These are phyloP conservation scores for Barnettozyma siamensis DNA, from an alignment of 805 yeast genomes.

Conservation along the genomic window DNA sequence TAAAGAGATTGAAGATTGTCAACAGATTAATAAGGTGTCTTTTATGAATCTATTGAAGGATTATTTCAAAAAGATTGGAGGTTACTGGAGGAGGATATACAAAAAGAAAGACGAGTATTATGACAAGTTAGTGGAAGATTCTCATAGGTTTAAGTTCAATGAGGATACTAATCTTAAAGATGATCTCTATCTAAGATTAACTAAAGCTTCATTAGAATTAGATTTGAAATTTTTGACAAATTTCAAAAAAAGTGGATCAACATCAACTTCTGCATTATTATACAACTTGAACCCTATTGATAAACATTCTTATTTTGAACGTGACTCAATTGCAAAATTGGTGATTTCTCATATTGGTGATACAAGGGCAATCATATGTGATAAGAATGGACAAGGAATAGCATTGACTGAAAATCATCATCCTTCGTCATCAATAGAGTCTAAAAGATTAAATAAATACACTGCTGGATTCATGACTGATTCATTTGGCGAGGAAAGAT, in stretches of 20 bases:
- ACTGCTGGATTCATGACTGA: conserved; percentile 67
- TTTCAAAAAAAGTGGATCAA: conserved; percentile 47
- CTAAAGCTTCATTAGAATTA: conserved; percentile 57
- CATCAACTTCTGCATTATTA: conserved; percentile 61
- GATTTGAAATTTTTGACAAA: conserved; percentile 52
- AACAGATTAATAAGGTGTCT: conserved; percentile 25
- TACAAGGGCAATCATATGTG: conserved; percentile 82
- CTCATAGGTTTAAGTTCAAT: conserved; percentile 10
- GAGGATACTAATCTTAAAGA: conserved; percentile 31
- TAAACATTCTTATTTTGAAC: conserved; percentile 38
- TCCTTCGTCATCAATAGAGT: conserved; percentile 77
- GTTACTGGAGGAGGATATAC: conserved; percentile 81
- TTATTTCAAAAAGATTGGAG: conserved; percentile 58
- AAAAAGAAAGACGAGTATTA: conserved; percentile 36
- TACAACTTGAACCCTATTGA: conserved; percentile 35
- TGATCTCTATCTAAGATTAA: conserved; percentile 56
- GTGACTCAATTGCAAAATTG: conserved; percentile 59
- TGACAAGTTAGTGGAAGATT: conserved; percentile 27
- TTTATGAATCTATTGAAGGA: conserved; percentile 41
- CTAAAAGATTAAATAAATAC: conserved; percentile 60
- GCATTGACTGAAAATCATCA: conserved; percentile 78
- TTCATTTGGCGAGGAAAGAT: conserved; percentile 89
- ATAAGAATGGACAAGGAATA: conserved; percentile 72
- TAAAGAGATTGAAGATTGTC: conserved; percentile 41
- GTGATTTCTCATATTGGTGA: conserved; percentile 91